phyloP scores from a whole-genome alignment of 2,329 filamentous ascomycete species.

The Lecanicillium sp. region DNA sequence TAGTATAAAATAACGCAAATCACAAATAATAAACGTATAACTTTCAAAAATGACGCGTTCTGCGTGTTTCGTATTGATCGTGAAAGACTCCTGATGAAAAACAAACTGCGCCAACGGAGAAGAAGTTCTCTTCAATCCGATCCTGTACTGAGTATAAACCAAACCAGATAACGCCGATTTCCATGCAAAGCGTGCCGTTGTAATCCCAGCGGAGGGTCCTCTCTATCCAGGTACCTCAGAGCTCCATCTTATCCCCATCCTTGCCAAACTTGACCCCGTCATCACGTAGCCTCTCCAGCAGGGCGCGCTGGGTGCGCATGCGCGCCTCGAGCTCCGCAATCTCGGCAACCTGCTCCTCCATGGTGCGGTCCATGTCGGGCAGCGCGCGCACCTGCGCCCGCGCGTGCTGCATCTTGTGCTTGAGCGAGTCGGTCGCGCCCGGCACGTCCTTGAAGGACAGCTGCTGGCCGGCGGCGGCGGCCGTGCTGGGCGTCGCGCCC shows the following conservation, averaged over 20 bases:
- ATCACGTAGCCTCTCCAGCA: slow-evolving; percentile 47
- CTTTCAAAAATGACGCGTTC: too few relatives aligned
- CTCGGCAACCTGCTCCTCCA: slow-evolving; percentile 65
- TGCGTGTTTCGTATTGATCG: not conserved
- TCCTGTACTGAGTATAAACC: too few relatives aligned
- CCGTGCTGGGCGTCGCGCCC: slow-evolving; percentile 25
- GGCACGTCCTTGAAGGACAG: slow-evolving; percentile 66
- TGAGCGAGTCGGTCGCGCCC: slow-evolving; percentile 68
- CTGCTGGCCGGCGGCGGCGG: slow-evolving; percentile 21
- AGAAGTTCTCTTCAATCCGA: too few relatives aligned
- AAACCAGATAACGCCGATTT: slow-evolving; percentile 6
- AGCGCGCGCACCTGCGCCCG: slow-evolving; percentile 56
- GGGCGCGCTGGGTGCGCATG: slow-evolving; percentile 53
- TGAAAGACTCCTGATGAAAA: too few relatives aligned
- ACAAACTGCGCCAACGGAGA: too few relatives aligned
- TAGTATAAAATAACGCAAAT: not conserved
- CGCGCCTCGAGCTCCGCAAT: slow-evolving; percentile 57
- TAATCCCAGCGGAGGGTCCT: too few relatives aligned
- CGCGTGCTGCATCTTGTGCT: slow-evolving; percentile 76
- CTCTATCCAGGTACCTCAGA: slow-evolving; percentile 16
- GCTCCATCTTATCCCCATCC: slow-evolving; percentile 32
- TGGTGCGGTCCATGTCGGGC: slow-evolving; percentile 60
- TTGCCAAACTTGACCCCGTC: slow-evolving; percentile 34
- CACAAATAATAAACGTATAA: not conserved
- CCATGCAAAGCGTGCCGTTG: slow-evolving; percentile 1